Evolutionary conservation across 176 grass and related monocot species (phyloP).

Genomic region (Otatea glauca): DNA sequence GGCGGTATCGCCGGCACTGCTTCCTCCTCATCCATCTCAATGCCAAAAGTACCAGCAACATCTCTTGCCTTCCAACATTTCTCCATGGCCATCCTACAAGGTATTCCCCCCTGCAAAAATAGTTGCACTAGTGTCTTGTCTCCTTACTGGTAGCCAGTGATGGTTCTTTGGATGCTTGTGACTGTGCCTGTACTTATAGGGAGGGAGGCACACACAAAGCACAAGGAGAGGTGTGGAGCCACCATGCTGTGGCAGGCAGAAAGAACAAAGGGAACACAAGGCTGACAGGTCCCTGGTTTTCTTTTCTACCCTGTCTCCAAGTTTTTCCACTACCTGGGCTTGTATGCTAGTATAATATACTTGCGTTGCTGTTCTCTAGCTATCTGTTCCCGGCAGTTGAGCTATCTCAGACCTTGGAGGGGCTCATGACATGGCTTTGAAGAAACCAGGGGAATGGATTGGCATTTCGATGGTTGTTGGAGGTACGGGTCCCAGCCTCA

Average conservation of each 20-base stretch:
- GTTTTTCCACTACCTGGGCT: constrained; percentile 29
- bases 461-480: constrained; percentile 36
- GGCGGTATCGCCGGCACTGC: constrained; percentile 52
- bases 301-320: constrained; percentile 47
- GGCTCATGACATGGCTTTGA: constrained; percentile 21
- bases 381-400: constrained; percentile 43
- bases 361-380: constrained; percentile 46
- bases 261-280: constrained; percentile 55
- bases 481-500: constrained; percentile 35
- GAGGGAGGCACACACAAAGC: constrained; percentile 63
- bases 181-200: constrained; percentile 51
- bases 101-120: neutral
- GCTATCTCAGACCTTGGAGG: constrained; percentile 53
- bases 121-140: neutral
- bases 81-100: constrained; percentile 48
- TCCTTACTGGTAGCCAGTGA: constrained; percentile 16
- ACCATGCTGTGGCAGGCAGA: constrained; percentile 46
- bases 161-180: neutral
- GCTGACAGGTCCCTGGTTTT: constrained; percentile 67
- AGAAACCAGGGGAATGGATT: constrained; percentile 17
- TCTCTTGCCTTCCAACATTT: constrained; percentile 51
- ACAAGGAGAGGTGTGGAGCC: constrained; percentile 60
- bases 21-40: constrained; percentile 48
- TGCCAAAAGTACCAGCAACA: constrained; percentile 2
- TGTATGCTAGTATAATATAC: constrained; percentile 21